phyloP scores from a whole-genome alignment of 78 protist genomes.

The Dictyostelium brefeldianum region DNA sequence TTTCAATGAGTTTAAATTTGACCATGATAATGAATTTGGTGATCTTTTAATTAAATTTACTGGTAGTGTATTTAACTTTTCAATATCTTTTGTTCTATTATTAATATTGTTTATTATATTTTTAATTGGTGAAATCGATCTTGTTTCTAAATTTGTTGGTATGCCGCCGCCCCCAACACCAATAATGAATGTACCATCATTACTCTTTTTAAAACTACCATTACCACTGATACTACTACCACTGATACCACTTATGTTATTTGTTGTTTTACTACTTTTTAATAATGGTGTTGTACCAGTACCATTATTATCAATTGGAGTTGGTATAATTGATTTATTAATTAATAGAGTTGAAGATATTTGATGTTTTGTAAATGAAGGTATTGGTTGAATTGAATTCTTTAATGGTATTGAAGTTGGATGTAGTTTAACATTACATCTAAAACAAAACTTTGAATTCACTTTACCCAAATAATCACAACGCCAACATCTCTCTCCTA shows the following conservation, averaged over 20 bases:
- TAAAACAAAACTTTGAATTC: constrained; percentile 64
- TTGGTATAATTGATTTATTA: constrained; percentile 7
- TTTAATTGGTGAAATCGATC: background rate
- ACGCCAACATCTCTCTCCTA: constrained; percentile 72
- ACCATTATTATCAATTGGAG: background rate
- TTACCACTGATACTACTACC: background rate
- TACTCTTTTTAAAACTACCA: background rate
- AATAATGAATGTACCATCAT: too few species aligned
- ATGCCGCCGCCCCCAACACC: background rate
- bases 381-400: constrained; percentile 42
- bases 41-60: background rate
- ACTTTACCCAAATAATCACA: constrained; percentile 57
- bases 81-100: constrained; percentile 5
- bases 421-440: constrained; percentile 54
- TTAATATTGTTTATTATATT: background rate
- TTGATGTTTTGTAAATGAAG: constrained; percentile 3
- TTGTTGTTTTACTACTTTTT: background rate
- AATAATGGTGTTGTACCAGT: background rate
- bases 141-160: background rate
- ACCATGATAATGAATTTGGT: background rate
- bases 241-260: background rate
- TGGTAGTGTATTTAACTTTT: background rate
- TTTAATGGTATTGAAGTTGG: constrained; percentile 22
- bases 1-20: background rate
- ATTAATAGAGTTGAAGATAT: background rate